Conservation (phyloP, 306 rosid species). For the Arachis hypogaea region DNA sequence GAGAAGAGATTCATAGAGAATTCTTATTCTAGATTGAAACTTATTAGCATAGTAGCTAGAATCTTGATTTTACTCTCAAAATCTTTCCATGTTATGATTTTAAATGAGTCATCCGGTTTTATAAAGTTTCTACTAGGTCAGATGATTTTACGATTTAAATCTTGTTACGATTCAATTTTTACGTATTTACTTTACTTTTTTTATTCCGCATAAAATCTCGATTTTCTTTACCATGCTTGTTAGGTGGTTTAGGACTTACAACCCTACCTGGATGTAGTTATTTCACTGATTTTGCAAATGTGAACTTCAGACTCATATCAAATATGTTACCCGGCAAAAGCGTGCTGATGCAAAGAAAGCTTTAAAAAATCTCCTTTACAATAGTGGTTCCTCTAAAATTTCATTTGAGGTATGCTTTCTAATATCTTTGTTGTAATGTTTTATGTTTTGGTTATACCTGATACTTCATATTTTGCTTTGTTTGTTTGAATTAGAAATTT, state of each 20-base stretch:
- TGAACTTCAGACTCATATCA: conserved; percentile 63
- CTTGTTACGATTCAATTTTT: too few species aligned
- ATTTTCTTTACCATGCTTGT: too few species aligned
- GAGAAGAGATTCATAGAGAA: conserved; percentile 9
- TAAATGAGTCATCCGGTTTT: too few species aligned
- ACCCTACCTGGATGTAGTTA: conserved; percentile 21
- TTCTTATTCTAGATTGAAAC: conserved; percentile 3
- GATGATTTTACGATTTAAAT: too few species aligned
- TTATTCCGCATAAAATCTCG: too few species aligned
- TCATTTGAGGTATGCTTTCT: conserved; percentile 53
- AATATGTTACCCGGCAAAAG: conserved; percentile 68
- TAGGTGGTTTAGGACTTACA: conserved; percentile 10
- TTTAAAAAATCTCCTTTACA: conserved; percentile 70
- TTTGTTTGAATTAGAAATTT: conserved; percentile 12
- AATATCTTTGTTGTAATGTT: conserved; percentile 14
- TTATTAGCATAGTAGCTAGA: background rate
- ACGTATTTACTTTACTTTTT: too few species aligned
- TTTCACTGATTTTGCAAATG: conserved; percentile 38
- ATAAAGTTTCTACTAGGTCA: too few species aligned
- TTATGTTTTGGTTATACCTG: conserved; percentile 28
- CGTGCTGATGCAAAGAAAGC: conserved; percentile 93
- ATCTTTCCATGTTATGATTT: too few species aligned
- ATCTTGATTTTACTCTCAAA: too few species aligned
- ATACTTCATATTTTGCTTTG: conserved; percentile 1
- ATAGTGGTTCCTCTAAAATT: conserved; percentile 57